A percentile compares a stretch with the other conserved stretches of the same genome.
Conservation (phyloP, 352 stramenopile genomes). For the Phytophthora palmivora region DNA sequence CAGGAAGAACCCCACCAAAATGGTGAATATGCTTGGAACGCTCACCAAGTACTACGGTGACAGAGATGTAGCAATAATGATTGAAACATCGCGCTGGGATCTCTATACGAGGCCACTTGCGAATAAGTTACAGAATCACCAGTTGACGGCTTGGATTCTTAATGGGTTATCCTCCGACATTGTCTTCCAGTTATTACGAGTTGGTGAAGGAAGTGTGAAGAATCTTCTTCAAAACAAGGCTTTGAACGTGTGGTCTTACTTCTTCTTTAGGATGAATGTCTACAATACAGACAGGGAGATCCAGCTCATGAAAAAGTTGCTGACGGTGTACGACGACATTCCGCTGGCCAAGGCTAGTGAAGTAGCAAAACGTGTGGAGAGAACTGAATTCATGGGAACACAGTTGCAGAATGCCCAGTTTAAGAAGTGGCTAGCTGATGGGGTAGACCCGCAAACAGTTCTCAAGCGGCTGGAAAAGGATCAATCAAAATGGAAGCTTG, state of each 20-base stretch:
- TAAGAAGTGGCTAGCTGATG: slow-evolving; percentile 3
- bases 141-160: slow-evolving; percentile 1
- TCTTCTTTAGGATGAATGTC: neutral
- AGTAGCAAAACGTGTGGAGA: neutral
- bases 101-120: neutral
- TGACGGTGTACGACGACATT: slow-evolving; percentile 9
- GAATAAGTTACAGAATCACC: slow-evolving; percentile 4
- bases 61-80: slow-evolving; percentile 1
- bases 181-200: neutral
- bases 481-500: neutral
- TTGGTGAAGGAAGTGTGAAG: slow-evolving; percentile 2
- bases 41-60: neutral
- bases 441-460: neutral
- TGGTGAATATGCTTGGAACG: slow-evolving; percentile 7
- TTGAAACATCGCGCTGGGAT: neutral
- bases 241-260: slow-evolving; percentile 15
- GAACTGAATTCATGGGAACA: neutral
- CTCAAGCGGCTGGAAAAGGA: slow-evolving; percentile 2
- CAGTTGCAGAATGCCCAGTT: slow-evolving; percentile 5
- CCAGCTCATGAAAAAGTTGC: neutral
- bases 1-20: slow-evolving; percentile 7
- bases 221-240: slow-evolving; percentile 4
- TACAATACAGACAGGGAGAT: slow-evolving; percentile 1
- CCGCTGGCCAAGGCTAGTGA: slow-evolving; percentile 5
- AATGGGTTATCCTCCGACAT: slow-evolving; percentile 4